Base-by-base conservation (phyloP, 2,329 filamentous ascomycete species). In the Stemphylium vesicarium region DNA sequence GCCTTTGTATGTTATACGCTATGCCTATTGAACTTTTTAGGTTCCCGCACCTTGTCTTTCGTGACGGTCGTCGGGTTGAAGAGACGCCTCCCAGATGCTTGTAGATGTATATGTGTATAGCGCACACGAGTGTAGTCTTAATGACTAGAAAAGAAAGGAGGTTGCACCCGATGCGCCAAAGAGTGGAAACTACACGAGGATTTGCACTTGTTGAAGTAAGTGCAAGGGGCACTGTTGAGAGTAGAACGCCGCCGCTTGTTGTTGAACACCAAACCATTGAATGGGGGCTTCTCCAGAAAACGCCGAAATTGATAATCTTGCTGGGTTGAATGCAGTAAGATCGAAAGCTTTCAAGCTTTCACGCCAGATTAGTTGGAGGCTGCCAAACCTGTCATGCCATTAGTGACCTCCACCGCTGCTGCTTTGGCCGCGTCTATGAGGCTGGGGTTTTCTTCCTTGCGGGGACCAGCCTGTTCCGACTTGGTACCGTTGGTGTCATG, bases 1-100 rank as follows among this genome's bases (percentile, higher is more conserved):
- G 15, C 32, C 26, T 16, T 33, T 39, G 26, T 32, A 31, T 22
- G 18, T 44, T 15, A 38, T 46, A 15, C 29, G 24, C 36, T 43
- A 56, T 47, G 48, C 37, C 33, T 24, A 7, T 54, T 16, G 29
- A 55, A 48, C 40, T 44, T 55, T 53, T 59, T 41, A 41, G 52
- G 31, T 53, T 47, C 45, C 47, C 29, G 33, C 42, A 33, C 42
- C 32, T 44, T 60, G 66, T 57, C 50, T 59, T 57, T 69, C 63
- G 57, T 71, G 59, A 69, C 44, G 66, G 72, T 68, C 72, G 73
- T 75, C 70, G 68, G 71, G 73, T 75, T 75, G 73, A 75, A 75
- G 66, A 60, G 73, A 75, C 72, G 70, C 72, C 71, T 70, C 64
- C 63, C 62, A 63, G 50, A 71, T 69, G 69, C 70, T 64, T 43